Evolutionary conservation across 2,329 filamentous ascomycete genomes (phyloP), one percentile per base, ranked within the genome.

Genomic region (Cercospora nicotianae): DNA sequence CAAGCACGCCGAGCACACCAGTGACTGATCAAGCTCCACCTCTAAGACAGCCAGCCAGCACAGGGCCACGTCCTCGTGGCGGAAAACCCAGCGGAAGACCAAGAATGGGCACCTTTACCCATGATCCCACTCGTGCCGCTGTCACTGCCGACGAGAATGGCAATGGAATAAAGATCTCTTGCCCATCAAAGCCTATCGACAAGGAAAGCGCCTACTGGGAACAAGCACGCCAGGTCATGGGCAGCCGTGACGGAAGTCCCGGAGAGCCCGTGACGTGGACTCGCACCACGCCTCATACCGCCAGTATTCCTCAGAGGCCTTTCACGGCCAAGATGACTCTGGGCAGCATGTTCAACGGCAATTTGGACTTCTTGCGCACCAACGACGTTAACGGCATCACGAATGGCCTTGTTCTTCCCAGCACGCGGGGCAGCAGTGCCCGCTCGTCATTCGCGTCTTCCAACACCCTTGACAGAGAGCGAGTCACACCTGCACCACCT

Each of bases 321-420:
- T 73, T 77, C 60, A 78, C 76, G n/a, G 74, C 76, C n/a, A 72
- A 75, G 45, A 75, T 73, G 7, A 78, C 76, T 12, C 71, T 78
- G 0, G 72, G 73, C 18, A 75, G 73, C 2, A 76, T 77, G 74
- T 78, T 78, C 60, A 71, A 77, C 42, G 76, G 76, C 58, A 77
- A 77, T 59, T 67, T 77, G 39, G 87, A 90, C 62, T 90, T 94
- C 75, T 91, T 94, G 69, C 87, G 94, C 72, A 87, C 86, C 10
- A 90, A 91, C 8, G 82, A 87, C 70, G 86, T 88, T 72, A 83
- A 80, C 23, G 84, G 86, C 36, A 82, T 84, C 48, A 80, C 78
- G 18, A 83, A 79, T 10, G 73, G 74, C 4, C 58, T 72, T 18
- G 48, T 75, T 69, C 73, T 82, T 42, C 79, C 79, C 60, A 81